phyloP scores from a whole-genome alignment of 495 filamentous ascomycete genomes.

The Letharia lupina region DNA sequence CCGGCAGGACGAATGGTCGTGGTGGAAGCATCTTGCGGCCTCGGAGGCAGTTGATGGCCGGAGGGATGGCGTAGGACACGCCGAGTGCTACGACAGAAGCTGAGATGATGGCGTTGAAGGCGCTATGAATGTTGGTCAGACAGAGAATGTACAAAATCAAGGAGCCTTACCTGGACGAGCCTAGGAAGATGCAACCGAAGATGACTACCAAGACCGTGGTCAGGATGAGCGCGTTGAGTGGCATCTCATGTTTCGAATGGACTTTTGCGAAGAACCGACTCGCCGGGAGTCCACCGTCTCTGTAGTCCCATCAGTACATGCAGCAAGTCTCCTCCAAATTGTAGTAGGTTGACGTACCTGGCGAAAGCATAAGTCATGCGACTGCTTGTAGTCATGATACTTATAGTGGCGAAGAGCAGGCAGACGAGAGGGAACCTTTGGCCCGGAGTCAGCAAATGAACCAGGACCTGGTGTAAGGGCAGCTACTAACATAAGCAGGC shows the following conservation, averaged over 20 bases:
- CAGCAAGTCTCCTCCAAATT: not conserved
- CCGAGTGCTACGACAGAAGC: constrained; percentile 63
- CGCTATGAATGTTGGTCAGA: constrained; percentile 23
- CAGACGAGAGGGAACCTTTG: constrained; percentile 58
- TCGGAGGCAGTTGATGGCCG: constrained; percentile 55
- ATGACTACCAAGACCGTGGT: constrained; percentile 57
- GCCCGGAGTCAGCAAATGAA: constrained; percentile 21
- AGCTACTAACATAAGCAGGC: constrained; percentile 50
- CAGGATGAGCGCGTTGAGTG: constrained; percentile 59
- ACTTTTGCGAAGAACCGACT: constrained; percentile 56
- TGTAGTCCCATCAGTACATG: constrained; percentile 11
- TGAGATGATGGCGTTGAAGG: constrained; percentile 58
- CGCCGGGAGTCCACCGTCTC: constrained; percentile 63
- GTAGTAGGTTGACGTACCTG: constrained; percentile 30
- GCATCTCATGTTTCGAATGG: constrained; percentile 55
- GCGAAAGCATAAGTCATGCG: constrained; percentile 74
- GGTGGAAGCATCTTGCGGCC: constrained; percentile 56
- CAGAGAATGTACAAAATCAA: too few species aligned
- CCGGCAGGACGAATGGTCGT: constrained; percentile 53
- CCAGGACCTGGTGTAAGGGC: too few species aligned
- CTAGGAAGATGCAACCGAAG: constrained; percentile 69
- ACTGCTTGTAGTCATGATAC: constrained; percentile 67
- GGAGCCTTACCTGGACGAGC: constrained; percentile 39
- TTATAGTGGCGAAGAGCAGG: constrained; percentile 60
- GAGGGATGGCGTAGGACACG: constrained; percentile 65